phyloP scores from a whole-genome alignment of 768 basidiomycete species.

The Rickenella mellea region DNA sequence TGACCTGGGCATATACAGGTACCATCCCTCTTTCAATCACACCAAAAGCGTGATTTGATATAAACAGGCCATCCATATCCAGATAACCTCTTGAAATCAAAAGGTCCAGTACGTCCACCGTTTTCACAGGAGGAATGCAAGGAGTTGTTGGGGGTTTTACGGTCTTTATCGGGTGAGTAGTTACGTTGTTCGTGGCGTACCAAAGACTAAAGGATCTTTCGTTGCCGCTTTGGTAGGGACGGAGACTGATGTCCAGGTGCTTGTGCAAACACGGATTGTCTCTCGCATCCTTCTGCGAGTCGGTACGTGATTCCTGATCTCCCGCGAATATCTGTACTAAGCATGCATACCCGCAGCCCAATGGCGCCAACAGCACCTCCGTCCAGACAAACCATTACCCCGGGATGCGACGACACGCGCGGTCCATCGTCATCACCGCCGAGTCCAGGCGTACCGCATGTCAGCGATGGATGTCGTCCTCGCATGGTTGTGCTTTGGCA shows the following conservation, averaged over 20 bases:
- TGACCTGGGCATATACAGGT: slow-evolving; percentile 80
- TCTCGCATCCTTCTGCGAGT: slow-evolving; percentile 61
- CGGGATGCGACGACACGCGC: slow-evolving; percentile 27
- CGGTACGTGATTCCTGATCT: too few relatives aligned
- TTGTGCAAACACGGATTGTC: slow-evolving; percentile 54
- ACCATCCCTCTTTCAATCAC: slow-evolving; percentile 7
- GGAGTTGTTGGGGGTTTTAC: slow-evolving; percentile 55
- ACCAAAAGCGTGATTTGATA: neutral
- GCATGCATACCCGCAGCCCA: slow-evolving; percentile 29
- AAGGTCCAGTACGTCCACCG: slow-evolving; percentile 47
- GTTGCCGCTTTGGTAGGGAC: slow-evolving; percentile 10
- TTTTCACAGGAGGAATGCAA: slow-evolving; percentile 73
- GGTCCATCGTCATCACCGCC: slow-evolving; percentile 20
- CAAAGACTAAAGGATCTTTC: neutral
- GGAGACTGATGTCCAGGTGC: slow-evolving; percentile 32
- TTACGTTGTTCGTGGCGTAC: neutral
- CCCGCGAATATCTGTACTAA: too few relatives aligned
- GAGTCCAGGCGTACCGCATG: slow-evolving; percentile 36
- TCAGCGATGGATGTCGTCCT: slow-evolving; percentile 48
- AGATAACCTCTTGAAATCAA: slow-evolving; percentile 64
- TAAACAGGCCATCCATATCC: neutral
- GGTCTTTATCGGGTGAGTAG: slow-evolving; percentile 25
- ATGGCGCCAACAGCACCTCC: slow-evolving; percentile 66
- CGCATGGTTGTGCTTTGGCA: slow-evolving; percentile 61
- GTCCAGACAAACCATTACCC: slow-evolving; percentile 59